These are phyloP conservation scores for Persicaria maculosa DNA, from an alignment of 148 eudicot species.

Conservation along the genomic window DNA sequence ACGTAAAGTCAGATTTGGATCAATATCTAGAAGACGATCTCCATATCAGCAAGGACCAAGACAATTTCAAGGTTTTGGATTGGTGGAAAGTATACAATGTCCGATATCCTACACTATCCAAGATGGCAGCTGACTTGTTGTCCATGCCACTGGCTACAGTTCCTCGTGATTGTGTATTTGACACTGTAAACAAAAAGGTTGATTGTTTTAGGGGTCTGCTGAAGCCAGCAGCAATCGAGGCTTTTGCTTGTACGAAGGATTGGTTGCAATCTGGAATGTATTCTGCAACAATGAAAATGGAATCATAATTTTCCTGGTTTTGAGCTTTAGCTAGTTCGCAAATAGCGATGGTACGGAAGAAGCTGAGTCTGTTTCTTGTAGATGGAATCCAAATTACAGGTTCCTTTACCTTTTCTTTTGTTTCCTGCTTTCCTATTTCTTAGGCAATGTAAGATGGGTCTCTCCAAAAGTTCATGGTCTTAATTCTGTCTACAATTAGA, in stretches of 20 bases:
- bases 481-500: background rate
- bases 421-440: background rate
- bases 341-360: background rate
- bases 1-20: constrained; percentile 61
- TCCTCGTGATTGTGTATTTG: constrained; percentile 46
- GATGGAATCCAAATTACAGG: constrained; percentile 12
- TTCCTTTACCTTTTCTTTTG: background rate
- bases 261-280: constrained; percentile 30
- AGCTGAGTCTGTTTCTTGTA: constrained; percentile 9
- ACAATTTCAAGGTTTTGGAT: constrained; percentile 63
- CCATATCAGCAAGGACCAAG: constrained; percentile 32
- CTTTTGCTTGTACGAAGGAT: constrained; percentile 87
- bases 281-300: background rate
- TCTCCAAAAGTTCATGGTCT: background rate
- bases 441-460: constrained; percentile 8
- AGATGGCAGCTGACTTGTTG: constrained; percentile 77
- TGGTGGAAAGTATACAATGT: constrained; percentile 73
- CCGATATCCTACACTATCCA: constrained; percentile 72
- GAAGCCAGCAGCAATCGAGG: constrained; percentile 81
- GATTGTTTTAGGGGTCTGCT: constrained; percentile 63
- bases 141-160: constrained; percentile 66
- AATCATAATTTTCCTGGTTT: background rate
- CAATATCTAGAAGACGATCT: constrained; percentile 66
- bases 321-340: background rate
- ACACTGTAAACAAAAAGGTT: constrained; percentile 56